Evolutionary conservation across 345 rosid genomes (phyloP), one percentile per base, ranked within the genome.

Genomic region (Citrus mangshanensis): DNA sequence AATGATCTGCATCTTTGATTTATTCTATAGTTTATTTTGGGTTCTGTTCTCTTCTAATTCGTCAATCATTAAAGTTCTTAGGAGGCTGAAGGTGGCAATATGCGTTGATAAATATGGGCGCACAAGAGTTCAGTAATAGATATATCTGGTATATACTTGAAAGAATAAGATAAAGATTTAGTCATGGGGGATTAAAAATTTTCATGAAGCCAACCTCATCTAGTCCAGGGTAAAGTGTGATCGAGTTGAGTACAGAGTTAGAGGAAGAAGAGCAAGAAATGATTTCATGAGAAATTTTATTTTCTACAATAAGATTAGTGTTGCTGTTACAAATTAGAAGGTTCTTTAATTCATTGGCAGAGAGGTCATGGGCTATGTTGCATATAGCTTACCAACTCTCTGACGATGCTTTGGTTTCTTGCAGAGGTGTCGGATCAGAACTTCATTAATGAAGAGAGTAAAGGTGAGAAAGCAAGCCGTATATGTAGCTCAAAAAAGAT

Each of bases 351-450:
- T 2, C 59, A 14, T 32, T 46, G 34, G 37, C 58, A 2, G 55
- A 8, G 72, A 16, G 38, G 10, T 54, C 51, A n/a, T 49, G 46
- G 30, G 32, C 27, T 63, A 27, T 42, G 63, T 68, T 38, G 35
- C 64, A 27, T 16, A 49, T 22, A 70, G 24, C 16, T 55, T 13
- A 74, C 42, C 63, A 24, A n/a, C 37, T n/a, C 27, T 61, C 58
- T 27, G 59, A 24, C 8, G 2, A 74, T 74, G 28, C 22, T 73
- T 83, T 78, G 77, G 40, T 78, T 51, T 70, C 28, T 80, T 86
- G 84, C 82, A 92, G 99, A 95, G 86, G 88, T 86, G 75, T 89
- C 97, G 1, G 98, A 89, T 82, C 99, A 95, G 88, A 95, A 95
- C 86, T 95, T 95, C 78, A 87, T 81, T 9, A 92, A 91, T 46